A percentile compares a stretch with the other conserved stretches of the same genome.
Evolutionary conservation across 139 green algal genomes (phyloP).

Genomic region (Coelastrella sp.): DNA sequence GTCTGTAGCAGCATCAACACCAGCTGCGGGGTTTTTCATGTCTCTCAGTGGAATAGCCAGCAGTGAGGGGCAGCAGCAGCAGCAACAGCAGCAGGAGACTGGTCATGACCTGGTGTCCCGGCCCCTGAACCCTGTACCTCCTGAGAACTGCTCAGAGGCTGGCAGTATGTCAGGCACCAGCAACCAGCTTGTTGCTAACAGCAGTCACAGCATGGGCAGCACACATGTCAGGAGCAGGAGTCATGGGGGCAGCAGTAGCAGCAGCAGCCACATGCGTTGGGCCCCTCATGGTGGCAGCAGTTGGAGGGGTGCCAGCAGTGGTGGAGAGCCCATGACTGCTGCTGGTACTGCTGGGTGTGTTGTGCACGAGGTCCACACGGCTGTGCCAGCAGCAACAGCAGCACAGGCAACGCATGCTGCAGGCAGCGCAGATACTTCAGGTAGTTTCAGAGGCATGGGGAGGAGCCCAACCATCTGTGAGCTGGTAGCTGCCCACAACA

Average conservation of each 20-base stretch:
- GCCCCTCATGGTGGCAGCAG: not conserved
- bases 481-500: not conserved
- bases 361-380: not conserved
- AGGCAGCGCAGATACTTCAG: not conserved
- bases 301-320: slow-evolving; percentile 7
- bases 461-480: slow-evolving; percentile 36
- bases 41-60: not conserved
- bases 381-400: slow-evolving; percentile 2
- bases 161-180: not conserved
- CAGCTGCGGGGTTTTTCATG: not conserved
- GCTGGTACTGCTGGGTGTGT: not conserved
- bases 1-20: not conserved
- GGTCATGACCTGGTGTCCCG: not conserved
- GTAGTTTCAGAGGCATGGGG: not conserved
- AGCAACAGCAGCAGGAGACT: not conserved
- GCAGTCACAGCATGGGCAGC: slow-evolving; percentile 5
- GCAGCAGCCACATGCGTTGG: not conserved
- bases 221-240: slow-evolving; percentile 5
- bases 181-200: not conserved
- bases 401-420: not conserved
- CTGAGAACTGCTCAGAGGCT: not conserved
- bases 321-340: not conserved
- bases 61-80: slow-evolving; percentile 4
- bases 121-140: not conserved
- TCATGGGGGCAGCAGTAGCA: not conserved